Percentiles rank a stretch among this genome's conserved stretches.
phyloP scores from a whole-genome alignment of 1,284 basidiomycete species.

The Golubevia sp. region DNA sequence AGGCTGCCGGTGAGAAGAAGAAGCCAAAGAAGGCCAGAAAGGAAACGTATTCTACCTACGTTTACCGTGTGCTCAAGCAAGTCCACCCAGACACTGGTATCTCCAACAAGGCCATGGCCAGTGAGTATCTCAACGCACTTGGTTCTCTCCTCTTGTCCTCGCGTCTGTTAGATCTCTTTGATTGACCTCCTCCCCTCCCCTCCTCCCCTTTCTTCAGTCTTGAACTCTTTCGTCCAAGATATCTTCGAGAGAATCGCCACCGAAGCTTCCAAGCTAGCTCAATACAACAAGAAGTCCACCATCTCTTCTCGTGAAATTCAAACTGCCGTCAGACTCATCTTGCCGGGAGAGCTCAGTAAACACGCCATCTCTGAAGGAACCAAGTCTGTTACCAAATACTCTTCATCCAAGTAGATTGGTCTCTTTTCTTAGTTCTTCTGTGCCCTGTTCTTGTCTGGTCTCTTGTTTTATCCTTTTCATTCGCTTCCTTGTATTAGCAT shows the following conservation, averaged over 20 bases:
- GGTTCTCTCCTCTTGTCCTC: too few species aligned
- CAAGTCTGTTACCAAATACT: constrained; percentile 62
- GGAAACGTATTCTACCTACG: constrained; percentile 65
- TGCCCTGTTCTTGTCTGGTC: too few species aligned
- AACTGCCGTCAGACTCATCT: constrained; percentile 85
- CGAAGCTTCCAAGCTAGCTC: constrained; percentile 86
- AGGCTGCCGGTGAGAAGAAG: constrained; percentile 69
- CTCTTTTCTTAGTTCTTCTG: too few species aligned
- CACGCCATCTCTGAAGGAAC: constrained; percentile 79
- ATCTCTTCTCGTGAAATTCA: constrained; percentile 93
- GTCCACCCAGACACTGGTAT: constrained; percentile 97
- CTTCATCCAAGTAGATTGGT: too few species aligned
- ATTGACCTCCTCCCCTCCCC: constrained; percentile 62
- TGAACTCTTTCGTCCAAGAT: constrained; percentile 50
- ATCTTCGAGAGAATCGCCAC: constrained; percentile 91
- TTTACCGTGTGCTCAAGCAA: constrained; percentile 74
- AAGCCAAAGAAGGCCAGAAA: constrained; percentile 70
- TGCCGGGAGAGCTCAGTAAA: constrained; percentile 83
- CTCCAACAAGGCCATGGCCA: constrained; percentile 89
- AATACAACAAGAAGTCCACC: constrained; percentile 91
- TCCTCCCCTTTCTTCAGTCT: constrained; percentile 76
- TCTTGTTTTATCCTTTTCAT: too few species aligned
- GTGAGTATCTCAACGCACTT: too few species aligned
- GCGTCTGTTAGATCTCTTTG: constrained; percentile 11
- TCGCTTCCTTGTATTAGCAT: too few species aligned